phyloP scores from a whole-genome alignment of 208 protist species.

The Crithidia bombi region DNA sequence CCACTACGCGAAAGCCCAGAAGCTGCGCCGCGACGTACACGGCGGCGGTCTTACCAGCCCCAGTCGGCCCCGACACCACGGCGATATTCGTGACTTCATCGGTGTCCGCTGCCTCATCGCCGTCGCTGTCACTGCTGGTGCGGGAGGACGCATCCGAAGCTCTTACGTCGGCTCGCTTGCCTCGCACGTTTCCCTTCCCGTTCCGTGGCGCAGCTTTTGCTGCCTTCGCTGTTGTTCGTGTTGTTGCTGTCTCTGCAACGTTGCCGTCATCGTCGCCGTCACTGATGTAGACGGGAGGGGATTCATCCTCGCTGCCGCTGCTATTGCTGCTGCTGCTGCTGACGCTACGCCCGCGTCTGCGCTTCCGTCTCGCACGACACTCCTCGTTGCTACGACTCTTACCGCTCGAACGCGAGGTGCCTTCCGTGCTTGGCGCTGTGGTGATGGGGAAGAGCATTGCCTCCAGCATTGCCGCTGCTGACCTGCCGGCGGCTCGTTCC shows the following conservation, averaged over 20 bases:
- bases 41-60: slow-evolving; percentile 77
- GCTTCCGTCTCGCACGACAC: neutral
- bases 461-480: slow-evolving; percentile 30
- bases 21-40: slow-evolving; percentile 81
- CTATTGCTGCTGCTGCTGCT: slow-evolving; percentile 2
- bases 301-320: slow-evolving; percentile 2
- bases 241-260: neutral
- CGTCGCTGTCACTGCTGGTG: slow-evolving; percentile 21
- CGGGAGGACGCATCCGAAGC: neutral
- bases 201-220: neutral
- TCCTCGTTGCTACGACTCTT: neutral
- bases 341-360: neutral
- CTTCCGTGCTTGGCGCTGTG: too few species aligned
- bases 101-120: slow-evolving; percentile 16
- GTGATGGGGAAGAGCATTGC: slow-evolving; percentile 18
- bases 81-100: slow-evolving; percentile 87
- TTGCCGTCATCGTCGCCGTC: neutral
- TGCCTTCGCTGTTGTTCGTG: too few species aligned
- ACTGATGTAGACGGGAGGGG: neutral
- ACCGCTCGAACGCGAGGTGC: neutral
- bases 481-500: neutral
- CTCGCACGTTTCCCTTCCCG: neutral
- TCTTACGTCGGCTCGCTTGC: neutral
- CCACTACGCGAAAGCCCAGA: slow-evolving; percentile 79
- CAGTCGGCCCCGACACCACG: slow-evolving; percentile 71